Percentiles rank a stretch among this genome's conserved stretches.
Conservation (phyloP, 306 rosid genomes). For the Trifolium subterraneum region DNA sequence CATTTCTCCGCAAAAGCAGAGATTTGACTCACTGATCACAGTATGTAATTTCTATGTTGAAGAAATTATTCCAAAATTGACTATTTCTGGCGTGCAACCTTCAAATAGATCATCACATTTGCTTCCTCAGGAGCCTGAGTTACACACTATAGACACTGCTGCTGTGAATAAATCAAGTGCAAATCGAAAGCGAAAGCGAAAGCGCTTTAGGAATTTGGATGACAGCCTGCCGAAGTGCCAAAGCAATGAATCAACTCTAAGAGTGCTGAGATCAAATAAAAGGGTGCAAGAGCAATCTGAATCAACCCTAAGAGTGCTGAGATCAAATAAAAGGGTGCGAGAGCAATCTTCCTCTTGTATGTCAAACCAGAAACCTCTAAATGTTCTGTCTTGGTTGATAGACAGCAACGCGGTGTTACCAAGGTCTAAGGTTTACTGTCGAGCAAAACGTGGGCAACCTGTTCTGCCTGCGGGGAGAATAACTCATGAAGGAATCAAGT, state of each 20-base stretch:
- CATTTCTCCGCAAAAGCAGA: conserved; percentile 51
- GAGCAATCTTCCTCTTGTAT: conserved; percentile 46
- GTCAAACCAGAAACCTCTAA: conserved; percentile 63
- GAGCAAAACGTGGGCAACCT: conserved; percentile 40
- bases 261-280: conserved; percentile 61
- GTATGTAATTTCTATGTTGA: conserved; percentile 55
- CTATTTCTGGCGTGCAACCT: conserved; percentile 34
- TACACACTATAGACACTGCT: conserved; percentile 25
- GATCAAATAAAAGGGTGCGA: conserved; percentile 68
- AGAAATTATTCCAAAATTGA: conserved; percentile 36
- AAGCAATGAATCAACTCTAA: conserved; percentile 36
- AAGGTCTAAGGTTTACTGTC: conserved; percentile 67
- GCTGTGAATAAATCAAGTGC: conserved; percentile 39
- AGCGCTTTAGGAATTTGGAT: background rate
- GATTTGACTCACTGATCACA: conserved; percentile 39
- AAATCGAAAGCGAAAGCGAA: conserved; percentile 44
- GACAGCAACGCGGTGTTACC: conserved; percentile 68
- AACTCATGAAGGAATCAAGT: conserved; percentile 75
- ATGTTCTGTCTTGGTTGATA: conserved; percentile 82
- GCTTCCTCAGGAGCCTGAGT: conserved; percentile 36
- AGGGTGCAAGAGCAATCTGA: conserved; percentile 59
- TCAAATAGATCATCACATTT: conserved; percentile 44
- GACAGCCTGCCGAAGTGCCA: background rate
- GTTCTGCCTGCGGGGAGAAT: conserved; percentile 55
- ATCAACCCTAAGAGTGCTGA: no score